These are phyloP conservation scores for Malania oleifera DNA, from an alignment of 164 flowering plant species.

Conservation along the genomic window DNA sequence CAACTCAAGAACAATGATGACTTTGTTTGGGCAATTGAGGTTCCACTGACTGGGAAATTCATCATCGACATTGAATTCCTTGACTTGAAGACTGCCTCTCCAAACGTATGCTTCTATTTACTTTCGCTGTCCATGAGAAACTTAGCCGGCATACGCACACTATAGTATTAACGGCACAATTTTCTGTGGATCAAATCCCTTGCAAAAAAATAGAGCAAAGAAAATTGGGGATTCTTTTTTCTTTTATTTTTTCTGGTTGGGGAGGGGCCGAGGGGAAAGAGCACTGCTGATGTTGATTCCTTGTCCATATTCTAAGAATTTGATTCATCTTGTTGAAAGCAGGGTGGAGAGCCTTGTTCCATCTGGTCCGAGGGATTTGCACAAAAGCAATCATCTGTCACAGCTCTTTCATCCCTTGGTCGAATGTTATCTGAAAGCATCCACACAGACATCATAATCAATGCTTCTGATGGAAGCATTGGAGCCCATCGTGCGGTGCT, in stretches of 20 bases:
- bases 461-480: constrained; percentile 69
- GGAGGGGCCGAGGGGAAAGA: too few species aligned
- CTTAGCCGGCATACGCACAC: not conserved
- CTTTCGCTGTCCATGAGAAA: not conserved
- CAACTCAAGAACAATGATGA: constrained; percentile 71
- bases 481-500: constrained; percentile 85
- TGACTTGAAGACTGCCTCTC: constrained; percentile 65
- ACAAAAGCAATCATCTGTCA: constrained; percentile 32
- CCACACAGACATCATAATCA: constrained; percentile 75
- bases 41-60: constrained; percentile 77
- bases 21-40: constrained; percentile 78
- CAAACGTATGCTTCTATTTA: constrained; percentile 39
- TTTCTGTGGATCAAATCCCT: too few species aligned
- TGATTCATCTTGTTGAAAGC: constrained; percentile 3
- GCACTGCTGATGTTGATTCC: too few species aligned
- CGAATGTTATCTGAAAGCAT: constrained; percentile 80
- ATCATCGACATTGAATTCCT: constrained; percentile 86
- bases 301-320: not conserved
- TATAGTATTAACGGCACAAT: too few species aligned
- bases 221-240: too few species aligned
- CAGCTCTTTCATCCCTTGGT: constrained; percentile 57
- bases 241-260: too few species aligned
- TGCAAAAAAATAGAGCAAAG: too few species aligned
- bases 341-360: constrained; percentile 78
- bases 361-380: constrained; percentile 63